A percentile compares a stretch with the other conserved stretches of the same genome.
Evolutionary conservation across 2,329 filamentous ascomycete species (phyloP).

Genomic region (Trichoderma sp.): DNA sequence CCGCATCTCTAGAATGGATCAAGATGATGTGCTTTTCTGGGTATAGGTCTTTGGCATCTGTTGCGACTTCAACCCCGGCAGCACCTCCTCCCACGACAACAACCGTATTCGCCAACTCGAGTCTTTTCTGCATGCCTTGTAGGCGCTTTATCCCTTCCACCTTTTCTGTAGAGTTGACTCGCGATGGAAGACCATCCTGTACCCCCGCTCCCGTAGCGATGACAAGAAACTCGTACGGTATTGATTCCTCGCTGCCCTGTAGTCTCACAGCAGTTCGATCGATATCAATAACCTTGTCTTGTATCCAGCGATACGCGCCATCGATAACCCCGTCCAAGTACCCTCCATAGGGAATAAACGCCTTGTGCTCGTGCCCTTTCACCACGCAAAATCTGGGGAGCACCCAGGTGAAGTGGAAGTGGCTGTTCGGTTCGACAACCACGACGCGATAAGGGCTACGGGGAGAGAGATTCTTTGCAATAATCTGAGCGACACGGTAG

Average conservation of each 20-base stretch:
- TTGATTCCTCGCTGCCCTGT: slow-evolving; percentile 45
- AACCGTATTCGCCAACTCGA: slow-evolving; percentile 49
- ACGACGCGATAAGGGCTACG: slow-evolving; percentile 54
- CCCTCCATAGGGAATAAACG: slow-evolving; percentile 62
- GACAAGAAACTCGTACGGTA: slow-evolving; percentile 60
- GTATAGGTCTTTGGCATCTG: slow-evolving; percentile 60
- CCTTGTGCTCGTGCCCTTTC: slow-evolving; percentile 57
- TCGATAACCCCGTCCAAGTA: slow-evolving; percentile 43
- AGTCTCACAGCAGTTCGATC: slow-evolving; percentile 44
- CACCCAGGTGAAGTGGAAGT: slow-evolving; percentile 65
- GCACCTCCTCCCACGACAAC: slow-evolving; percentile 63
- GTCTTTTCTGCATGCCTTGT: slow-evolving; percentile 49
- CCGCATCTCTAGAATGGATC: slow-evolving; percentile 58
- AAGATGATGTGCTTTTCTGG: slow-evolving; percentile 60
- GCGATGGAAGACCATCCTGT: slow-evolving; percentile 51
- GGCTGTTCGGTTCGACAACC: slow-evolving; percentile 62
- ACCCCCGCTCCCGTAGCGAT: slow-evolving; percentile 60
- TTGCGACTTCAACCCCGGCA: slow-evolving; percentile 64
- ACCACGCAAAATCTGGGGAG: slow-evolving; percentile 63
- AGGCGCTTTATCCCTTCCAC: slow-evolving; percentile 49
- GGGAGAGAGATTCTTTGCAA: slow-evolving; percentile 54
- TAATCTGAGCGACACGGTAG: slow-evolving; percentile 51
- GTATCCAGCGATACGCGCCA: slow-evolving; percentile 47
- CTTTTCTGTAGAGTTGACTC: slow-evolving; percentile 50
- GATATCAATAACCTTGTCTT: slow-evolving; percentile 48